Evolutionary conservation across 2,329 filamentous ascomycete species (phyloP).

Genomic region (Alternaria viburni): DNA sequence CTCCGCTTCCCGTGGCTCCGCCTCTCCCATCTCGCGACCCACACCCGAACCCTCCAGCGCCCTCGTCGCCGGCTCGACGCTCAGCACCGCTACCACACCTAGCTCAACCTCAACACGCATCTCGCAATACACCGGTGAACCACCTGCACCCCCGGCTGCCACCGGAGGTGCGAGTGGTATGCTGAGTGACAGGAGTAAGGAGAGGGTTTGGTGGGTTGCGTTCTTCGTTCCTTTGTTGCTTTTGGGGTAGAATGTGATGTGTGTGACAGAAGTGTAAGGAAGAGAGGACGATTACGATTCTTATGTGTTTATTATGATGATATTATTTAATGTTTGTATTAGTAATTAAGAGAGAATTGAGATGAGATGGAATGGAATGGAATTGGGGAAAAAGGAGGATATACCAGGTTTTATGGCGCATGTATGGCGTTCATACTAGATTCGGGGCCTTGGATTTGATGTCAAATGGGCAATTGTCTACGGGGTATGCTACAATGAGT

Average conservation of each 20-base stretch:
- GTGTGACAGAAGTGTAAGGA: neutral
- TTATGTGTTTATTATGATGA: conserved; percentile 6
- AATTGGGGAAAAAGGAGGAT: neutral
- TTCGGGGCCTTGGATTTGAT: neutral
- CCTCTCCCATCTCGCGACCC: conserved; percentile 8
- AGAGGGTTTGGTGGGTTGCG: conserved; percentile 42
- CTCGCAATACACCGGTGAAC: conserved; percentile 25
- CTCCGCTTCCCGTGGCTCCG: conserved; percentile 9
- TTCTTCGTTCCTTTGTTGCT: conserved; percentile 30
- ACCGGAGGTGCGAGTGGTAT: conserved; percentile 20
- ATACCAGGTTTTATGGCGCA: conserved; percentile 4
- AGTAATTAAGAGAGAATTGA: neutral
- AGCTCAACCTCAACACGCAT: conserved; percentile 19
- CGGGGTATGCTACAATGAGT: neutral
- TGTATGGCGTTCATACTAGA: neutral
- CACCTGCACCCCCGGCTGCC: conserved; percentile 41
- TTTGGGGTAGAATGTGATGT: neutral
- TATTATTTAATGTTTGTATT: neutral
- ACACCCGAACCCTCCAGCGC: conserved; percentile 9
- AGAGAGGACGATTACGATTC: conserved; percentile 8
- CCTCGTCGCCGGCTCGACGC: conserved; percentile 12
- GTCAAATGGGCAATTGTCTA: neutral
- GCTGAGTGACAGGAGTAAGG: conserved; percentile 16
- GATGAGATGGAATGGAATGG: neutral
- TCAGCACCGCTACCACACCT: conserved; percentile 18